Evolutionary conservation across 257 asterid species (phyloP), one percentile per base, ranked within the genome.

Genomic region (Plantago major): DNA sequence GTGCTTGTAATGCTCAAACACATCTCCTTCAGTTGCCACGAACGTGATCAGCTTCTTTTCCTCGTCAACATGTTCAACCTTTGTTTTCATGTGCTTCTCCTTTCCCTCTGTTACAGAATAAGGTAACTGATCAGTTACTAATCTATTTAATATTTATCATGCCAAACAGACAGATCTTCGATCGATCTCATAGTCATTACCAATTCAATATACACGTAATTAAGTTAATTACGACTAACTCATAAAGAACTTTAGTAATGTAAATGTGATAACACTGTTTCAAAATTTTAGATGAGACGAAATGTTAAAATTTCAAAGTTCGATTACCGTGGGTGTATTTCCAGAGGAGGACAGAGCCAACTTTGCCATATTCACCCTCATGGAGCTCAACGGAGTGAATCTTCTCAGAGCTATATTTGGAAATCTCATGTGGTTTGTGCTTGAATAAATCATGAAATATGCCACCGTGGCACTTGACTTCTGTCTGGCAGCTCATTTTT

Each of bases 1-100:
- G 38, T 38, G 18, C 17, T 50, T 67, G 63, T 73, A 73, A 0
- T 12, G 11, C 28, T 63, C 60, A n/a, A 61, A 13, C 13, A 38
- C 22, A 54, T 62, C 77, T 48, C 53, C 62, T 37, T 46, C 73
- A 19, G 46, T 38, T 7, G 61, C 67, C 40, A 65, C 65, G 18
- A 43, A 65, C 12, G 67, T 52, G 18, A 65, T 26, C 11, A 48
- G 40, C 60, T 52, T 71, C 62, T 71, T 58, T 54, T 51, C 58
- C 70, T 58, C 66, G 46, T 62, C 67, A 30, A 68, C 52, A 0
- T 18, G 54, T 60, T 68, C 73, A 0, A 68, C 38, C 30, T 11
- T 52, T 10, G 58, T 44, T 10, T 53, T 62, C 14, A 17, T 3
- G 0, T 43, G 38, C 37, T 16, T 28, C 58, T 60, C 45, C 13